phyloP scores from a whole-genome alignment of 2,329 filamentous ascomycete species.

The Shiraia sp. region DNA sequence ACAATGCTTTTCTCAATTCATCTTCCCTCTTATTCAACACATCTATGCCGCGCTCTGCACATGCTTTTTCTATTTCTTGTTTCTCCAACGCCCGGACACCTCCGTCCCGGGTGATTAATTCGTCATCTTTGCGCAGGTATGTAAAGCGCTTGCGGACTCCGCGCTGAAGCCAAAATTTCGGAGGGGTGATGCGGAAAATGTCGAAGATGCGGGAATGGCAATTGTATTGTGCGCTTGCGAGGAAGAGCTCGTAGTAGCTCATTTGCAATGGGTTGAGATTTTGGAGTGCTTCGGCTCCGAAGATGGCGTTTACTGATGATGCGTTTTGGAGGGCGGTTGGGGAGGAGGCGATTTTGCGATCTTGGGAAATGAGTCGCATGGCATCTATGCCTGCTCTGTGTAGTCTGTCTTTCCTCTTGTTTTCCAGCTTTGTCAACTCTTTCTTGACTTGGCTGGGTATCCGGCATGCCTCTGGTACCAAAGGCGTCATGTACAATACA shows the following conservation, averaged over 20 bases:
- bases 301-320: no score
- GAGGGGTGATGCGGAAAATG: slow-evolving; percentile 46
- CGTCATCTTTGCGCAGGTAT: slow-evolving; percentile 73
- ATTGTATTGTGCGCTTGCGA: slow-evolving; percentile 24
- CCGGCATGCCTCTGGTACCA: slow-evolving; percentile 81
- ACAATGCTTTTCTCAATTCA: slow-evolving; percentile 30
- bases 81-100: slow-evolving; percentile 61
- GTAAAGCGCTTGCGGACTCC: slow-evolving; percentile 59
- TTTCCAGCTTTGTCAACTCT: slow-evolving; percentile 57
- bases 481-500: slow-evolving; percentile 69
- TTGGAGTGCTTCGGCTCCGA: slow-evolving; percentile 1
- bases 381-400: slow-evolving; percentile 18
- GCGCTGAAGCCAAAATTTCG: slow-evolving; percentile 57
- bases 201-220: slow-evolving; percentile 40
- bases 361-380: slow-evolving; percentile 16
- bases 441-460: slow-evolving; percentile 76
- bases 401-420: slow-evolving; percentile 24
- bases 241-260: slow-evolving; percentile 22
- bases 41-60: slow-evolving; percentile 57
- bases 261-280: slow-evolving; percentile 8
- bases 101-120: slow-evolving; percentile 65
- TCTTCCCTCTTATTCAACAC: slow-evolving; percentile 33
- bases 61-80: slow-evolving; percentile 71
- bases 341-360: slow-evolving; percentile 9
- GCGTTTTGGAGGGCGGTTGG: neutral